phyloP scores from a whole-genome alignment of 192 early-diverging fungal genomes.

The Coemansia sp. region DNA sequence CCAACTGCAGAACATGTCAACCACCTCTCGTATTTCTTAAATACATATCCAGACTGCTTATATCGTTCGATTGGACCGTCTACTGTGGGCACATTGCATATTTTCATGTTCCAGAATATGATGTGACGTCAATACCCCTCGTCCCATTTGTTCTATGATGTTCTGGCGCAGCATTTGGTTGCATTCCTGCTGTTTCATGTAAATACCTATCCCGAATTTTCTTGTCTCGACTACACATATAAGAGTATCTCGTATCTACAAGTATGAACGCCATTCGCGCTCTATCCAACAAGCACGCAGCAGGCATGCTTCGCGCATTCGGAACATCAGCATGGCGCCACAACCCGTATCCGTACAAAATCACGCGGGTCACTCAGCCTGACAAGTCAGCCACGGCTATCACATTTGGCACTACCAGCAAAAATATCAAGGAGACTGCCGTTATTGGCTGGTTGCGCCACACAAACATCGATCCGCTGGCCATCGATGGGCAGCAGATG shows the following conservation, averaged over 20 bases:
- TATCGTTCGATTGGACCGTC: too few species aligned
- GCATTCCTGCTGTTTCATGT: too few species aligned
- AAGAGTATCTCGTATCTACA: not conserved
- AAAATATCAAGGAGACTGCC: not conserved
- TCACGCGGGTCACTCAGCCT: slow-evolving; percentile 12
- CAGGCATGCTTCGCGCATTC: slow-evolving; percentile 18
- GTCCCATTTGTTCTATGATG: too few species aligned
- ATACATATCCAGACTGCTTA: not conserved
- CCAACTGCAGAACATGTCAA: not conserved
- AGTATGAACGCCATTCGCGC: not conserved
- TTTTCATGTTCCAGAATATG: not conserved
- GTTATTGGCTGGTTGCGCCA: slow-evolving; percentile 38
- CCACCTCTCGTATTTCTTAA: not conserved
- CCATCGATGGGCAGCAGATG: slow-evolving; percentile 16
- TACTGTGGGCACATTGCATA: too few species aligned
- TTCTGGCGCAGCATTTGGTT: too few species aligned
- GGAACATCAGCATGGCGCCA: slow-evolving; percentile 2
- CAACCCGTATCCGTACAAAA: slow-evolving; percentile 33
- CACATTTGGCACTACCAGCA: slow-evolving; percentile 3
- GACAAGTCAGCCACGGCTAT: slow-evolving; percentile 8
- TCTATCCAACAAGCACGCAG: not conserved
- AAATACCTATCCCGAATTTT: too few species aligned
- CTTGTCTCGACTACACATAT: too few species aligned
- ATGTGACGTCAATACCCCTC: too few species aligned
- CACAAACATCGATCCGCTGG: slow-evolving; percentile 7